Conservation (phyloP, 495 filamentous ascomycete genomes). For the Hyaloscypha variabilis region DNA sequence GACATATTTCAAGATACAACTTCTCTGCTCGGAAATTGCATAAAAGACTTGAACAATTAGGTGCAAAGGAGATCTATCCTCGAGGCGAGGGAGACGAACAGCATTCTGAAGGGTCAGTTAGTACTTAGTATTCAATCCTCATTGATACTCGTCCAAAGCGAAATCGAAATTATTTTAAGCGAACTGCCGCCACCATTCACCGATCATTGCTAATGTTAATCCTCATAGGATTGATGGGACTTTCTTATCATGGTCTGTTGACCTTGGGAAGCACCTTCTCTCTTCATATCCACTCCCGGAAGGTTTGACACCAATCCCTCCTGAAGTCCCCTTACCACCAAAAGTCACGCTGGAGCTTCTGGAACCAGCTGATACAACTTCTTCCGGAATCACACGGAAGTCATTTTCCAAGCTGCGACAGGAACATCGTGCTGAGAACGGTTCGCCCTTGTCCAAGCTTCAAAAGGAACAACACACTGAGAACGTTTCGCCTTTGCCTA, state of each 20-base stretch:
- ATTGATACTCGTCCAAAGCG: not conserved
- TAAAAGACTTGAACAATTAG: constrained; percentile 83
- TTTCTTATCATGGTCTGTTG: constrained; percentile 76
- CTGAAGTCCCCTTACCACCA: constrained; percentile 74
- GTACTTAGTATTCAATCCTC: constrained; percentile 26
- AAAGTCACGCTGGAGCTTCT: constrained; percentile 67
- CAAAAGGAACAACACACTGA: too few species aligned
- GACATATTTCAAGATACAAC: constrained; percentile 68
- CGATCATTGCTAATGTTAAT: not conserved
- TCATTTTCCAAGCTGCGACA: not conserved
- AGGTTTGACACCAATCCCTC: constrained; percentile 69
- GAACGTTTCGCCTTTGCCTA: too few species aligned
- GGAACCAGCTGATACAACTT: constrained; percentile 1
- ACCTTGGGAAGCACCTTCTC: constrained; percentile 65
- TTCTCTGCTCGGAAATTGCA: constrained; percentile 88
- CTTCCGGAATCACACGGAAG: not conserved
- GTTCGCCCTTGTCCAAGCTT: too few species aligned
- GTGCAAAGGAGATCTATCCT: constrained; percentile 74
- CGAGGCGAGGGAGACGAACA: constrained; percentile 90
- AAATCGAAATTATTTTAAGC: not conserved
- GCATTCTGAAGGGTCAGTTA: constrained; percentile 82
- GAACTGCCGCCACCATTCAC: not conserved
- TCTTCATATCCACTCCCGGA: constrained; percentile 68
- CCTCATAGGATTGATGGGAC: constrained; percentile 71
- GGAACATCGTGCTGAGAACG: too few species aligned